These are phyloP conservation scores for Phyllachora maydis DNA, from an alignment of 2,329 filamentous ascomycete genomes.

Conservation along the genomic window DNA sequence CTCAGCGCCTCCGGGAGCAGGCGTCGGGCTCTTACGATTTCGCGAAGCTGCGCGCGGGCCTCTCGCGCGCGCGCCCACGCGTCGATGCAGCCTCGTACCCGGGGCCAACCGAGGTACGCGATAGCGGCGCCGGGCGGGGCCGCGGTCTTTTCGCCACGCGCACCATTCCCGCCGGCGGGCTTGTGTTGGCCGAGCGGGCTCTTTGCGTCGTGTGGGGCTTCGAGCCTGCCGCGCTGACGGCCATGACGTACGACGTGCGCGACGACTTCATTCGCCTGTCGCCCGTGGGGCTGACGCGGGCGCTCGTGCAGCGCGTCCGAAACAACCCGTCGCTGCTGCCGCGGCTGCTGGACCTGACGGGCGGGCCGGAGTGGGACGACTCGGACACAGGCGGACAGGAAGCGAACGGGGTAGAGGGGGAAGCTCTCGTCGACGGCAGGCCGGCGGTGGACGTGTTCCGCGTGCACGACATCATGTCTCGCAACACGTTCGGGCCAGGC, in stretches of 20 bases:
- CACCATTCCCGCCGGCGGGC: not conserved
- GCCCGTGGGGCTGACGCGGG: not conserved
- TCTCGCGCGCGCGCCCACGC: not conserved
- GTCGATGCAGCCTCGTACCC: not conserved
- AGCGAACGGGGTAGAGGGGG: no score
- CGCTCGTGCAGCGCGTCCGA: not conserved
- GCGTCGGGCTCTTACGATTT: conserved; percentile 7
- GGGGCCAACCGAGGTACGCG: not conserved
- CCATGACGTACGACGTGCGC: conserved; percentile 1
- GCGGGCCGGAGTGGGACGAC: conserved; percentile 8
- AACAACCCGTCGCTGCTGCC: not conserved
- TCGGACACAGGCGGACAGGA: conserved; percentile 7
- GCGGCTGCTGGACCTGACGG: not conserved
- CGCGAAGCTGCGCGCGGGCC: not conserved
- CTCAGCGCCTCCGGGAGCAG: conserved; percentile 9
- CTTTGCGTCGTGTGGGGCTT: conserved; percentile 1
- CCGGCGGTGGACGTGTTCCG: conserved; percentile 11
- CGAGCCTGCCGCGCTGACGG: not conserved
- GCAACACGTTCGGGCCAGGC: conserved; percentile 13
- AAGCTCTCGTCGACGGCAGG: no score
- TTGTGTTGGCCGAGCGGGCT: not conserved
- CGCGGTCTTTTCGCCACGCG: not conserved
- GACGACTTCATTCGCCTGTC: not conserved
- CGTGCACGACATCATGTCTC: conserved; percentile 12
- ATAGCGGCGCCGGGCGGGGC: not conserved